Evolutionary conservation across 352 stramenopile genomes (phyloP).

Genomic region (Globisporangium middletonii): DNA sequence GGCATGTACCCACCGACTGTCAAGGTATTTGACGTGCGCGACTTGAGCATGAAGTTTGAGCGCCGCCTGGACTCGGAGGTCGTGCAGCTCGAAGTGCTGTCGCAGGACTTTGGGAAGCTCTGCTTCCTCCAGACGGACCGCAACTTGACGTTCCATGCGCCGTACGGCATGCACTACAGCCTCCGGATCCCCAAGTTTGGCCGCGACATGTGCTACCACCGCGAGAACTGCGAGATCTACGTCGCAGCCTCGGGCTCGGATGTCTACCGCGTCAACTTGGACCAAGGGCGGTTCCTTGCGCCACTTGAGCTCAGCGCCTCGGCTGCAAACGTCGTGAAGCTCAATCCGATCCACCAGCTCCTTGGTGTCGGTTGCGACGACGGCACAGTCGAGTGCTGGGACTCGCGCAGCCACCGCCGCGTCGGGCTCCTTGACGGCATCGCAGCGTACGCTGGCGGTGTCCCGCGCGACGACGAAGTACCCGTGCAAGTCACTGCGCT

Average conservation of each 20-base stretch:
- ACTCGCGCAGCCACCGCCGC: conserved; percentile 80
- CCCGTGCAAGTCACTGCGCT: conserved; percentile 90
- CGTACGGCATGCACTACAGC: conserved; percentile 96
- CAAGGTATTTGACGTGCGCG: conserved; percentile 92
- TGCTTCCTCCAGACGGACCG: conserved; percentile 95
- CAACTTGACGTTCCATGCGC: conserved; percentile 96
- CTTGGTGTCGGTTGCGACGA: conserved; percentile 91
- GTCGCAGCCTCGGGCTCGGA: conserved; percentile 84
- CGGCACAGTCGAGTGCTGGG: conserved; percentile 95
- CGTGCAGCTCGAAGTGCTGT: conserved; percentile 94
- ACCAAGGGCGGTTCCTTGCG: conserved; percentile 95
- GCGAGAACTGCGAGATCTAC: conserved; percentile 94
- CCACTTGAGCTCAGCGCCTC: conserved; percentile 62
- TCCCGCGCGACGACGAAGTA: conserved; percentile 10
- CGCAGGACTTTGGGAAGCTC: conserved; percentile 97
- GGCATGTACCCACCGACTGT: conserved; percentile 97
- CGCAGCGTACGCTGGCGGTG: conserved; percentile 50
- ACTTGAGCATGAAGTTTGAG: conserved; percentile 99
- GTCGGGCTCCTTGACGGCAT: conserved; percentile 62
- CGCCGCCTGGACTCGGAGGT: conserved; percentile 95
- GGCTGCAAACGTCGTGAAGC: conserved; percentile 85
- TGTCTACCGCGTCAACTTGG: conserved; percentile 97
- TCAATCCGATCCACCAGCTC: conserved; percentile 90
- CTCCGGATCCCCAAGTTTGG: conserved; percentile 97
- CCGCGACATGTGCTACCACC: conserved; percentile 96